A percentile compares a stretch with the other conserved stretches of the same genome.
Conservation (phyloP, 768 basidiomycete genomes). For the Nidula microcarpa region DNA sequence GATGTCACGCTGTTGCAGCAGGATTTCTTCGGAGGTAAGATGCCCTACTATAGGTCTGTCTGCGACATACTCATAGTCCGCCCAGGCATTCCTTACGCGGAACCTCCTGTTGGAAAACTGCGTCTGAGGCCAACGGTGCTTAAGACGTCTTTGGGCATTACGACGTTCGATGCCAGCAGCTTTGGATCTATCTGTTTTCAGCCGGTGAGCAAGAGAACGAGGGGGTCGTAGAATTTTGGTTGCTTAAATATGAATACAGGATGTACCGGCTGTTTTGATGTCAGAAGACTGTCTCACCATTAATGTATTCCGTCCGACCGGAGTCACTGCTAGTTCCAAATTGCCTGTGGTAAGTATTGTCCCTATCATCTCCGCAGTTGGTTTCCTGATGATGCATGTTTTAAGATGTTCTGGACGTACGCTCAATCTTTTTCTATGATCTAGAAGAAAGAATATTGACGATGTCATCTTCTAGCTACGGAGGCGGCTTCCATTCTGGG, state of each 20-base stretch:
- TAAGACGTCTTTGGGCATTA: conserved; percentile 29
- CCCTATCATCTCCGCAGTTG: neutral
- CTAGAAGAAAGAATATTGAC: neutral
- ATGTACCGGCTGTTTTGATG: conserved; percentile 24
- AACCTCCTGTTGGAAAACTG: conserved; percentile 46
- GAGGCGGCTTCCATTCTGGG: conserved; percentile 27
- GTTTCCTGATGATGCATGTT: neutral
- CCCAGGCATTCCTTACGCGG: conserved; percentile 51
- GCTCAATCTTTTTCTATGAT: conserved; percentile 1
- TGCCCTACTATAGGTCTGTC: neutral
- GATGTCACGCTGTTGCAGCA: conserved; percentile 8
- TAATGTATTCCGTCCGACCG: conserved; percentile 52
- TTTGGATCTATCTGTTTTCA: conserved; percentile 51
- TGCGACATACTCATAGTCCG: neutral
- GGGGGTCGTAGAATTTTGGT: neutral
- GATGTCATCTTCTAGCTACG: conserved; percentile 19
- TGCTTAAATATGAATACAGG: conserved; percentile 10
- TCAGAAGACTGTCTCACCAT: conserved; percentile 62
- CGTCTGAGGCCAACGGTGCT: conserved; percentile 44
- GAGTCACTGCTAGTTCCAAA: conserved; percentile 17
- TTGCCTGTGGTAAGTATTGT: conserved; percentile 32
- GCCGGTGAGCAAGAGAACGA: conserved; percentile 21
- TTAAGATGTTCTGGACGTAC: conserved; percentile 37
- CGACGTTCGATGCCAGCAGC: conserved; percentile 39
- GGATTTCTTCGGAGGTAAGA: conserved; percentile 10